These are phyloP conservation scores for Penicillium italicum DNA, from an alignment of 2,329 filamentous ascomycete species.

Conservation along the genomic window DNA sequence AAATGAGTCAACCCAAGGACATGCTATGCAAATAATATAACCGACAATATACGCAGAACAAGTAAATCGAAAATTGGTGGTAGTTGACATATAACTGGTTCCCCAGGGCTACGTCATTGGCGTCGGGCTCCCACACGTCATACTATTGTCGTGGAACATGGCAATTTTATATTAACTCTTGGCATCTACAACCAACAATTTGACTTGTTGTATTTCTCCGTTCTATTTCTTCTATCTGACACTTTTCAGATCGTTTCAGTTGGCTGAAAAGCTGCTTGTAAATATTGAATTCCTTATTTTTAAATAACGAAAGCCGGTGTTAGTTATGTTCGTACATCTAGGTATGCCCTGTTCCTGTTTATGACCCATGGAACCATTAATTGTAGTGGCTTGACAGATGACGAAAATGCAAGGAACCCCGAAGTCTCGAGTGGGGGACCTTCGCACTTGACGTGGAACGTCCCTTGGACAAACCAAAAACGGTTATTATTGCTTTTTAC, in stretches of 20 bases:
- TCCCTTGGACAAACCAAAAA: neutral
- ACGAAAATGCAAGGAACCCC: neutral
- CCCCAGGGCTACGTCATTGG: slow-evolving; percentile 13
- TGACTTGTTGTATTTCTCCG: neutral
- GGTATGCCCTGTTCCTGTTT: neutral
- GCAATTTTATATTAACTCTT: slow-evolving; percentile 9
- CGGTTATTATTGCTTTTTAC: too few species aligned
- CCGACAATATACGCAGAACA: neutral
- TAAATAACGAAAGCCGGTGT: neutral
- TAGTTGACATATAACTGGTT: slow-evolving; percentile 8
- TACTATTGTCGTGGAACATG: slow-evolving; percentile 8
- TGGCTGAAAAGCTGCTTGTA: too few species aligned
- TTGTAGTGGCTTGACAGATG: neutral
- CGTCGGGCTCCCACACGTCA: slow-evolving; percentile 15
- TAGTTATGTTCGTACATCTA: neutral
- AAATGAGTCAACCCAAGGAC: neutral
- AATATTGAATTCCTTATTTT: too few species aligned
- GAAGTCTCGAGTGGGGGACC: neutral
- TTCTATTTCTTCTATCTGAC: neutral
- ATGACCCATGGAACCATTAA: neutral
- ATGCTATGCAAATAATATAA: neutral
- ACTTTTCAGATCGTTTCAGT: neutral
- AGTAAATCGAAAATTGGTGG: neutral
- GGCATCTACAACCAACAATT: neutral
- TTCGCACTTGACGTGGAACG: neutral